phyloP scores from a whole-genome alignment of 805 yeast species.

The Hanseniaspora mollemarum region DNA sequence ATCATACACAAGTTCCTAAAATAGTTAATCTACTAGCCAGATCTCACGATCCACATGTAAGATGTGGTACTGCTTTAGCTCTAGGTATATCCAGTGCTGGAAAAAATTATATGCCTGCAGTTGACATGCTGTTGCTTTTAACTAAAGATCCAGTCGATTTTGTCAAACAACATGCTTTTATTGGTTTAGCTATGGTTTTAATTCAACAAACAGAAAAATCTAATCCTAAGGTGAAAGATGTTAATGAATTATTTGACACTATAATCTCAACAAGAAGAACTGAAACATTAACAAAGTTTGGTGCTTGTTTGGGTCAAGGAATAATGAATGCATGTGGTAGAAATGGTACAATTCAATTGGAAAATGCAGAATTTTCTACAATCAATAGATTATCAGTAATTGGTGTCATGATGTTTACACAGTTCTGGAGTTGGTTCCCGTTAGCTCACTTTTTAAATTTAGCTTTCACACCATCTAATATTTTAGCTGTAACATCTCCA shows the following conservation, averaged over 20 bases:
- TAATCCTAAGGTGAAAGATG: conserved; percentile 64
- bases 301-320: conserved; percentile 95
- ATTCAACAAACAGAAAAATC: conserved; percentile 78
- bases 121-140: conserved; percentile 85
- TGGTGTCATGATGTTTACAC: conserved; percentile 79
- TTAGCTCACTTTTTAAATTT: conserved; percentile 82
- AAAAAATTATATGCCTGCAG: conserved; percentile 73
- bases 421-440: conserved; percentile 99
- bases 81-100: conserved; percentile 97
- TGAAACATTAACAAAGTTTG: conserved; percentile 94
- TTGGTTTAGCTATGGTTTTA: conserved; percentile 82
- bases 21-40: conserved; percentile 86
- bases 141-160: conserved; percentile 90
- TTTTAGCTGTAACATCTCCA: conserved; percentile 65
- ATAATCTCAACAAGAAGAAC: conserved; percentile 82
- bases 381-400: conserved; percentile 84
- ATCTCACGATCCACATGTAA: conserved; percentile 94
- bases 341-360: conserved; percentile 86
- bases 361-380: conserved; percentile 79
- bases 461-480: conserved; percentile 84
- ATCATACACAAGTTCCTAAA: conserved; percentile 86
- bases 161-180: conserved; percentile 94
- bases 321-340: conserved; percentile 98
- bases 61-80: conserved; percentile 97
- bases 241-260: conserved; percentile 61